phyloP scores from a whole-genome alignment of 768 basidiomycete species.

The Tylopilus felleus region DNA sequence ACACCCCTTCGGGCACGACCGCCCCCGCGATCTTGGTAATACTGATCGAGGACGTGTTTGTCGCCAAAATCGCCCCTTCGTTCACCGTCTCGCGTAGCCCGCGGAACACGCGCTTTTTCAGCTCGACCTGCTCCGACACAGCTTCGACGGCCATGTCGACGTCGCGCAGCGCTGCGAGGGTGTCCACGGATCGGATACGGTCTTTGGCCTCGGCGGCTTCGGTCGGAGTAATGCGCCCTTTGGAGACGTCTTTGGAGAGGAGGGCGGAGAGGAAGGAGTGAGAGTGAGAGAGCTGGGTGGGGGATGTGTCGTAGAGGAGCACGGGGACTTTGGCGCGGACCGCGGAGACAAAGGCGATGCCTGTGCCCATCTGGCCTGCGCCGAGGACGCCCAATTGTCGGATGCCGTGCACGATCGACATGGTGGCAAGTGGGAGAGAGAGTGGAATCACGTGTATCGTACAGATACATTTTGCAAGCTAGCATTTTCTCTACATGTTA shows the following conservation, averaged over 20 bases:
- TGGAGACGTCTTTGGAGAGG: constrained; percentile 84
- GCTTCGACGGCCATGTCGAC: constrained; percentile 95
- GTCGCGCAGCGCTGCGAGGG: constrained; percentile 62
- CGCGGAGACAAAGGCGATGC: constrained; percentile 86
- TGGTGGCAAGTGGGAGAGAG: constrained; percentile 1
- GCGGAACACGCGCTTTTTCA: constrained; percentile 79
- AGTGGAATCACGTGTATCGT: not conserved
- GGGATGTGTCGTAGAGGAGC: constrained; percentile 76
- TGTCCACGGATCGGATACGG: constrained; percentile 60
- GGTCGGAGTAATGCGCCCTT: constrained; percentile 66
- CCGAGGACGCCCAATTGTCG: constrained; percentile 75
- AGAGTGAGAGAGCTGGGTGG: constrained; percentile 70
- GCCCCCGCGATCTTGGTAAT: constrained; percentile 91
- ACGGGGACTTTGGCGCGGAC: constrained; percentile 85
- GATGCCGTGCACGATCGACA: constrained; percentile 65
- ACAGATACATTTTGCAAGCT: not conserved
- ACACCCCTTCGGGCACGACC: constrained; percentile 56
- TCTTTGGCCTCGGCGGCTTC: constrained; percentile 73
- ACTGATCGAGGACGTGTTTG: constrained; percentile 92
- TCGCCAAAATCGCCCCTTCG: constrained; percentile 77
- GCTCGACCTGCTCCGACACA: constrained; percentile 74
- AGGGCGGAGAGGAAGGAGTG: constrained; percentile 75
- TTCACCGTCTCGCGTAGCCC: constrained; percentile 64
- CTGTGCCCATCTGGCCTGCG: constrained; percentile 88
- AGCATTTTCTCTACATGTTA: not conserved